phyloP scores from a whole-genome alignment of 129 eudicot species.

The Cynara cardunculus region DNA sequence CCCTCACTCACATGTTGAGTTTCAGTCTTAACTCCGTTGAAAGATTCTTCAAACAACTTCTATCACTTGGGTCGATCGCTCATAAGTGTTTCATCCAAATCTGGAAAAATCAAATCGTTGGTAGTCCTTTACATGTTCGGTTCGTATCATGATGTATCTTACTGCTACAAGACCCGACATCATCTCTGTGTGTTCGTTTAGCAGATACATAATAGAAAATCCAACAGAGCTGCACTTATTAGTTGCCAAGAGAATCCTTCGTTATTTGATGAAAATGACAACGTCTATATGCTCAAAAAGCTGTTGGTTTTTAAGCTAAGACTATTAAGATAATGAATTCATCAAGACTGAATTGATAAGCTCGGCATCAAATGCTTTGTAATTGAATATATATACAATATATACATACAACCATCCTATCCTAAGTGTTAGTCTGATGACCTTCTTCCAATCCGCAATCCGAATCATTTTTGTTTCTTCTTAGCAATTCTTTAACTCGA shows the following conservation, averaged over 20 bases:
- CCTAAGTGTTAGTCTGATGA: conserved; percentile 21
- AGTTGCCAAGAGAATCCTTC: too few species aligned
- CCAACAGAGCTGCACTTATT: too few species aligned
- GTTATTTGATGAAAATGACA: too few species aligned
- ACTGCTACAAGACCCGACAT: too few species aligned
- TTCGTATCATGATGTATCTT: too few species aligned
- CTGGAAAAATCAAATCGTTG: too few species aligned
- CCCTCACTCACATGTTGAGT: neutral
- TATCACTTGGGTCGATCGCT: too few species aligned
- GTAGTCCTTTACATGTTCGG: too few species aligned
- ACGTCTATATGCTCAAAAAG: too few species aligned
- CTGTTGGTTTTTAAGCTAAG: neutral
- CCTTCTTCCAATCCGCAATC: conserved; percentile 22
- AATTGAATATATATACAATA: neutral
- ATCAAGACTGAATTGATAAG: neutral
- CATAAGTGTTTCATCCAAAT: too few species aligned
- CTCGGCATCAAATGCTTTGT: neutral
- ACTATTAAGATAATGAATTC: neutral
- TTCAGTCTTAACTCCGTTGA: neutral
- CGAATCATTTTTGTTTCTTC: neutral
- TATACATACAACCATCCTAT: neutral
- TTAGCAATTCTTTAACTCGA: conserved; percentile 9
- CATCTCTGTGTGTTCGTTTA: too few species aligned
- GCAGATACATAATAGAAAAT: too few species aligned
- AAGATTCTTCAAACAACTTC: neutral